Base-by-base conservation (phyloP, 2,329 filamentous ascomycete genomes). In the Dothideomycetidae sp. region DNA sequence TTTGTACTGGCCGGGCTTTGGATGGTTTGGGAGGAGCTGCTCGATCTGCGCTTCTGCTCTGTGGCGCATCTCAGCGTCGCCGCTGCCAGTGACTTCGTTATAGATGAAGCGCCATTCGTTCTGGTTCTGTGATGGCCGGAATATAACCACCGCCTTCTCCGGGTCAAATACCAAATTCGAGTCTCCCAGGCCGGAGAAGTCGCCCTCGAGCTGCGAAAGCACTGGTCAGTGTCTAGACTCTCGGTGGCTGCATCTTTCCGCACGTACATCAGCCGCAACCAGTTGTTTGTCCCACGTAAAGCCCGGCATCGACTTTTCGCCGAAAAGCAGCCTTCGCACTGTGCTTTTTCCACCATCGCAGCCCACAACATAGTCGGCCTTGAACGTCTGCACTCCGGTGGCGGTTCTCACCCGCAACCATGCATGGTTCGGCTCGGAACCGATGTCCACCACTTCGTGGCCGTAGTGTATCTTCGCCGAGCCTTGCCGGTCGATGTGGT, bases 291-390 rank as follows among this genome's bases (percentile, higher is more conserved):
- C 12, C 28, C 26, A 17, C 12, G 38, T 40, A 9, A 36, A 18
- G 1, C 38, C 38, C 2, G 32, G 29, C 38, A 48, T 19, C 47
- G 43, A 33, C 46, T 48, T 37, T 44, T 44, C 19, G 44, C 40
- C 35, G 46, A 51, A 26, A 41, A 43, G 35, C 42, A 47, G 14
- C 43, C 59, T 62, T 19, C 70, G 53, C 4, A 73, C 61, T 29
- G 50, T 50, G 37, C 64, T 68, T 19, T 60, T 64, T 0, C 65
- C 67, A 1, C 70, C 71, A 47, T 75, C 71, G 42, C 70, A 73
- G 0, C 71, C 71, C 10, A 71, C 52, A 0, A 75, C 46, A 48
- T 73, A 74, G 48, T 73, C 70, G 5, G 59, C 70, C 40, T 42
- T 36, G n/a, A 42, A 46, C 5, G 43, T 47, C 33, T 45, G 39